phyloP scores from a whole-genome alignment of 2,329 filamentous ascomycete genomes.

The Annulohypoxylon truncatum region DNA sequence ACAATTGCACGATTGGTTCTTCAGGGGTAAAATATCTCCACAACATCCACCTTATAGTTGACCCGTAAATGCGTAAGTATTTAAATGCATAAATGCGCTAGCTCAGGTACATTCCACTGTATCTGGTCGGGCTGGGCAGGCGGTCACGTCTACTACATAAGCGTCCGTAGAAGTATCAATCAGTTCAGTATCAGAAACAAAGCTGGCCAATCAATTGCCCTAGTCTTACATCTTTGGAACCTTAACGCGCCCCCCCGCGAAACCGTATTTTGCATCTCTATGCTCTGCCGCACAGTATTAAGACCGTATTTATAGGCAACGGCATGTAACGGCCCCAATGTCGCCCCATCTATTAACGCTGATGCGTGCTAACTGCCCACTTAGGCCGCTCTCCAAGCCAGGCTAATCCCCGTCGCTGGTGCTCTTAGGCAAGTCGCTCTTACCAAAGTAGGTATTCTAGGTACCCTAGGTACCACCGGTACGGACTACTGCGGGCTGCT shows the following conservation, averaged over 20 bases:
- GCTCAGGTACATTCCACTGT: slow-evolving; percentile 29
- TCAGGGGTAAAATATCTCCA: slow-evolving; percentile 8
- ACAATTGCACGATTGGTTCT: slow-evolving; percentile 12
- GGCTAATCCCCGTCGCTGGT: slow-evolving; percentile 35
- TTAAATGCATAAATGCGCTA: slow-evolving; percentile 22
- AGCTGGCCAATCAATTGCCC: slow-evolving; percentile 7
- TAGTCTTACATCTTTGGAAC: not conserved
- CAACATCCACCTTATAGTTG: slow-evolving; percentile 10
- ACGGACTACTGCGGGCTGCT: slow-evolving; percentile 17
- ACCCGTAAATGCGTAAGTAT: not conserved
- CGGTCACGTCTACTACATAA: slow-evolving; percentile 20
- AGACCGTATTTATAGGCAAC: not conserved
- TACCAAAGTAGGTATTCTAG: slow-evolving; percentile 9
- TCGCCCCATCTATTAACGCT: slow-evolving; percentile 1
- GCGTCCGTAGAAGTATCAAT: no score
- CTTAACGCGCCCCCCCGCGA: slow-evolving; percentile 18
- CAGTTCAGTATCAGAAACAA: slow-evolving; percentile 16
- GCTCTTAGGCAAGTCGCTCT: slow-evolving; percentile 6
- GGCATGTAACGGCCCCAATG: slow-evolving; percentile 11
- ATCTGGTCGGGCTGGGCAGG: slow-evolving; percentile 19
- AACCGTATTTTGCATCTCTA: slow-evolving; percentile 10
- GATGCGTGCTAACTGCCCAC: slow-evolving; percentile 26
- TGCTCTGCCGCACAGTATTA: slow-evolving; percentile 17
- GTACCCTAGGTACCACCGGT: slow-evolving; percentile 25
- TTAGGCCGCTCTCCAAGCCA: slow-evolving; percentile 26